phyloP scores from a whole-genome alignment of 106 monocot genomes.

The Vanilla planifolia region DNA sequence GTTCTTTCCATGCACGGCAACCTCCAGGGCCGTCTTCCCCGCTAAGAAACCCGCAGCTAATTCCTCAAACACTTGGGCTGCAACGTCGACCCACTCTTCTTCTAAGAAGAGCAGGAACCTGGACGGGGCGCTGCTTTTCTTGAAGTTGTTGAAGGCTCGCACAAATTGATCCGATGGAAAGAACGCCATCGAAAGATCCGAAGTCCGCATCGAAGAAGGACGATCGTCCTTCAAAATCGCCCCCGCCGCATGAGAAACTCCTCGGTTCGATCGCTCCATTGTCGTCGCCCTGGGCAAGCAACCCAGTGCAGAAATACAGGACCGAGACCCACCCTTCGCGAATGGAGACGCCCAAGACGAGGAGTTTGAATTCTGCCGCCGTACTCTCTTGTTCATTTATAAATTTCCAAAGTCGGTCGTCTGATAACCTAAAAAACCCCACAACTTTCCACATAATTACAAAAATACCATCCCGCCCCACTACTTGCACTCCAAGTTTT shows the following conservation, averaged over 20 bases:
- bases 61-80: slow-evolving; percentile 12
- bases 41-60: slow-evolving; percentile 35
- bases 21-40: slow-evolving; percentile 27
- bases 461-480: no score
- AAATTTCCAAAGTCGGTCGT: no score
- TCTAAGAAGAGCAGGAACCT: slow-evolving; percentile 32
- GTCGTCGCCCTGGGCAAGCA: no score
- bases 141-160: slow-evolving; percentile 32
- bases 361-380: no score
- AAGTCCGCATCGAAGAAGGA: background rate
- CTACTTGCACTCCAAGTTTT: no score
- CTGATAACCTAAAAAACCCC: no score
- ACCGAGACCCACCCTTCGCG: no score
- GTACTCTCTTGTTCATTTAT: no score
- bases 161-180: slow-evolving; percentile 1
- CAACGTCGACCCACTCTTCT: slow-evolving; percentile 50
- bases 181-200: background rate
- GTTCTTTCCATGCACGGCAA: slow-evolving; percentile 6
- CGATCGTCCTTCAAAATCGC: no score
- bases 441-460: no score
- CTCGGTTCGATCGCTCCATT: slow-evolving; percentile 1
- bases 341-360: no score
- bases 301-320: no score
- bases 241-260: background rate
- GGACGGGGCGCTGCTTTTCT: slow-evolving; percentile 31